These are phyloP conservation scores for Castanospermum australe DNA, from an alignment of 306 rosid species.

Conservation along the genomic window DNA sequence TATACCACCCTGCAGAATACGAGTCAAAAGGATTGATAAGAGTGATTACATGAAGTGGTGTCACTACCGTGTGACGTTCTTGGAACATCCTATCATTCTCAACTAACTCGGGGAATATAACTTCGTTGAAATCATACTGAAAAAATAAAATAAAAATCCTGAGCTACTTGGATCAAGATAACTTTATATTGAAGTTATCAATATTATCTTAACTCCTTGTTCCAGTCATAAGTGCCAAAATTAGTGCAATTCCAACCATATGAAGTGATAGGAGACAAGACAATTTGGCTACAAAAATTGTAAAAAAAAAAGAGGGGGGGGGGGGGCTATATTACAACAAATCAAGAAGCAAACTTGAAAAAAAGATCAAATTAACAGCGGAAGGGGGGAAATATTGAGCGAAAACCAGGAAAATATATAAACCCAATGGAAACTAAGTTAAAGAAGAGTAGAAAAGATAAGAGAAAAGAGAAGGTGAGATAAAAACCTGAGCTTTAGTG, in stretches of 20 bases:
- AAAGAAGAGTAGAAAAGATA: no score
- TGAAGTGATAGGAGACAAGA: neutral
- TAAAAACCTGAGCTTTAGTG: constrained; percentile 39
- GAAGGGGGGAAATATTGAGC: no score
- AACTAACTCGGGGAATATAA: neutral
- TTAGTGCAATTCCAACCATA: neutral
- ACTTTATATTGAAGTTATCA: neutral
- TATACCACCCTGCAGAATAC: neutral
- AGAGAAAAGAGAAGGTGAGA: neutral
- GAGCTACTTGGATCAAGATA: neutral
- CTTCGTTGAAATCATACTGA: neutral
- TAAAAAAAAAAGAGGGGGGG: no score
- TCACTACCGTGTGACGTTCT: neutral
- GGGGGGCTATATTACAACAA: no score
- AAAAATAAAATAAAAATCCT: neutral
- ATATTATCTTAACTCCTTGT: neutral
- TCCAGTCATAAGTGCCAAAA: neutral
- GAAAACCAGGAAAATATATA: no score
- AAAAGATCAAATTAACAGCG: no score
- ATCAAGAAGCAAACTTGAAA: no score
- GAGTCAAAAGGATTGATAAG: no score
- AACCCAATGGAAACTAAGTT: no score
- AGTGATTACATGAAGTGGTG: no score
- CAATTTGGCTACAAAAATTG: neutral
- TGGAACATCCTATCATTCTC: neutral